Conservation (phyloP, 768 basidiomycete genomes). For the Mycena floridula region DNA sequence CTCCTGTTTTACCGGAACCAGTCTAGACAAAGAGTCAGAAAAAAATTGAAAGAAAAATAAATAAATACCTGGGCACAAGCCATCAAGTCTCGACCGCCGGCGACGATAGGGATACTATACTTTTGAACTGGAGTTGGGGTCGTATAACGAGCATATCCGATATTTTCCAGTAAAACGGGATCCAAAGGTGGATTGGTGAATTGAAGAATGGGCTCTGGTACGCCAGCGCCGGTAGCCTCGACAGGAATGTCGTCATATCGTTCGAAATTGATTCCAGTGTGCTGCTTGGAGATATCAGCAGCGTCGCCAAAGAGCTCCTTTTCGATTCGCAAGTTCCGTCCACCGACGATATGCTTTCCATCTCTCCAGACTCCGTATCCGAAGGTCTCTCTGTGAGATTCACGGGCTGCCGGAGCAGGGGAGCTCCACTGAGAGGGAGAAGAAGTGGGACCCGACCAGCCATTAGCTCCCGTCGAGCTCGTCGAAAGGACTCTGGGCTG, state of each 20-base stretch:
- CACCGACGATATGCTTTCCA: constrained; percentile 79
- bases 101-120: constrained; percentile 98
- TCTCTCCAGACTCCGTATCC: constrained; percentile 84
- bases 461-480: constrained; percentile 39
- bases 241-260: constrained; percentile 99
- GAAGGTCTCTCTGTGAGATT: constrained; percentile 44
- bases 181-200: constrained; percentile 91
- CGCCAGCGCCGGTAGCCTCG: constrained; percentile 93
- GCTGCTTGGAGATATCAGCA: constrained; percentile 79
- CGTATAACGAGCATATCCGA: constrained; percentile 84
- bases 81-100: constrained; percentile 85
- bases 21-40: constrained; percentile 50
- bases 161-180: constrained; percentile 92
- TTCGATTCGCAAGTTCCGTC: constrained; percentile 82
- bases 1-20: constrained; percentile 98
- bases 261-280: constrained; percentile 99
- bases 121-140: constrained; percentile 99
- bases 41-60: constrained; percentile 1
- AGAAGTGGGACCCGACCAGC: constrained; percentile 33
- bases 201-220: constrained; percentile 88
- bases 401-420: constrained; percentile 26
- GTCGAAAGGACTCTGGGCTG: constrained; percentile 52
- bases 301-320: constrained; percentile 94
- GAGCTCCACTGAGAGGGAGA: constrained; percentile 31
- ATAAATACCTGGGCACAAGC: constrained; percentile 80